Base-by-base conservation (phyloP, 306 rosid genomes). In the Prinsepia uniflora region DNA sequence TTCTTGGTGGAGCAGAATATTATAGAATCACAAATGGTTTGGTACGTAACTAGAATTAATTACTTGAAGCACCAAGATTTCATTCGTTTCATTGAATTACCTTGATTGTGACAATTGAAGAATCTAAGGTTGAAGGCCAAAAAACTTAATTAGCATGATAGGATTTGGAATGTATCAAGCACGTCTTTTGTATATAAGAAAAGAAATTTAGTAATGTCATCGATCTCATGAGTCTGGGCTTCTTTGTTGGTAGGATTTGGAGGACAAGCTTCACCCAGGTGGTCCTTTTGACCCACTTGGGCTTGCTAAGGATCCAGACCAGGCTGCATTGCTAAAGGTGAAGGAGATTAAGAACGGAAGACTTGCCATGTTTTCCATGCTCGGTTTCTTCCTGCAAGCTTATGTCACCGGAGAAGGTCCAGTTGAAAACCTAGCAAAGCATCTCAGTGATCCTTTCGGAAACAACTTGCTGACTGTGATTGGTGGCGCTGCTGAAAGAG, bases 201-300 rank as follows among this genome's bases (percentile, higher is more conserved):
- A n/a, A n/a, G n/a, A n/a, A n/a, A n/a, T n/a, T n/a, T n/a, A n/a
- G n/a, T n/a, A n/a, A n/a, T n/a, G n/a, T n/a, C n/a, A n/a, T n/a
- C n/a, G n/a, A 61, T 39, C 18, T 18, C 52, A 64, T 64, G 68
- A 42, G 17, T 55, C 7, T 54, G 61, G n/a, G n/a, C n/a, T n/a
- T n/a, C n/a, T n/a, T n/a, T n/a, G n/a, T n/a, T 54, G 54, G 70
- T 72, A 94, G 99, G 89, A 87, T 5, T 84, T 95, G 9, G 99
- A 95, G 78, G 99, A 95, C 87, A 87, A 84, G 91, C 91, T 95
- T 81, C 99, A 95, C 71, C 99, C 97, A 5, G 99, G 99, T 7
- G 99, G 99, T 77, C 97, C 99, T 46, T 95, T 95, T 66, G 99
- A 95, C 61, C 99, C 99, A 45, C 53, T 95, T 79, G 97, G 97